Evolutionary conservation across 345 rosid genomes (phyloP).

Genomic region (Syzygium oleosum): DNA sequence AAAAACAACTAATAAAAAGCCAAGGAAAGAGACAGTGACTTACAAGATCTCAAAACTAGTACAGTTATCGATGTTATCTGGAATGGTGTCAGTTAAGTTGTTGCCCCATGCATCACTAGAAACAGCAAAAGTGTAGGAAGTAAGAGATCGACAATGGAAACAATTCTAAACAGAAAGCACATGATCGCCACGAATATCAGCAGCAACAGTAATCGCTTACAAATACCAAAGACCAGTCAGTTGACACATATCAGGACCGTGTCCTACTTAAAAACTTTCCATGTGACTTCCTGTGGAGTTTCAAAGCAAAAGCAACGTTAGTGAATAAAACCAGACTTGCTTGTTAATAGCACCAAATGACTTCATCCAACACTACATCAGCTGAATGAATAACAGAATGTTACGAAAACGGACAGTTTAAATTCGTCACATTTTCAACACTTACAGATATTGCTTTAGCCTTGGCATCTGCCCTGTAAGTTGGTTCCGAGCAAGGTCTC

Average conservation of each 20-base stretch:
- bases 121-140: neutral
- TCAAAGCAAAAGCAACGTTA: neutral
- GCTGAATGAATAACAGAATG: neutral
- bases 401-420: neutral
- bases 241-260: slow-evolving; percentile 78
- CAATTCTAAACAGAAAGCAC: neutral
- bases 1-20: neutral
- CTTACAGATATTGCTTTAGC: slow-evolving; percentile 82
- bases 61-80: slow-evolving; percentile 83
- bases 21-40: neutral
- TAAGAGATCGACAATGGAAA: neutral
- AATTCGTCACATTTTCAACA: neutral
- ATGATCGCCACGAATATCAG: no score
- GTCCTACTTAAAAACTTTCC: slow-evolving; percentile 64
- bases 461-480: slow-evolving; percentile 80
- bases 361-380: neutral
- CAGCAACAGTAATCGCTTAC: slow-evolving; percentile 32
- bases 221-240: slow-evolving; percentile 88
- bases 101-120: slow-evolving; percentile 91
- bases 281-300: slow-evolving; percentile 50
- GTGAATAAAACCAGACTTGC: neutral
- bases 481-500: slow-evolving; percentile 79
- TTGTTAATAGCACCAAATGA: neutral
- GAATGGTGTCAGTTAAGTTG: slow-evolving; percentile 64
- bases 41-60: slow-evolving; percentile 92